phyloP scores from a whole-genome alignment of 768 basidiomycete genomes.

The Pleurotus tuber-regium region DNA sequence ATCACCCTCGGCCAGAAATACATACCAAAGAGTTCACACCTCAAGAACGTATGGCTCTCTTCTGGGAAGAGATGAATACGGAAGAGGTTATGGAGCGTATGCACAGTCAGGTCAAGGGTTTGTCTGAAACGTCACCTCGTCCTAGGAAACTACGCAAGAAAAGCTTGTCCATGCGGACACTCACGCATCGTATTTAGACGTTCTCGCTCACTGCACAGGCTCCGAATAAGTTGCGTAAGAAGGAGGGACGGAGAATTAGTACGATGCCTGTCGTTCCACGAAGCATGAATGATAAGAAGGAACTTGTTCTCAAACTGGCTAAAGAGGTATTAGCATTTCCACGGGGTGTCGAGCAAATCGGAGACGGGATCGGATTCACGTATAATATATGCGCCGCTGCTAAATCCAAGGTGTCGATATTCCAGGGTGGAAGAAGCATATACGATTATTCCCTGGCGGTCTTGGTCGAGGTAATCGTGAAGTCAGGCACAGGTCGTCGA shows the following conservation, averaged over 20 bases:
- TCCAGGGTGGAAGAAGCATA: slow-evolving; percentile 20
- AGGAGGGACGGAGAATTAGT: neutral
- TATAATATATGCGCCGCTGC: slow-evolving; percentile 31
- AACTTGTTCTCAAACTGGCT: neutral
- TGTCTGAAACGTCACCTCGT: slow-evolving; percentile 19
- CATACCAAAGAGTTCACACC: slow-evolving; percentile 14
- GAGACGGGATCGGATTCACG: slow-evolving; percentile 52
- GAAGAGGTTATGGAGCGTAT: slow-evolving; percentile 26
- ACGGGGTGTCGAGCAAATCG: slow-evolving; percentile 42
- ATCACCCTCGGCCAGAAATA: too few species aligned
- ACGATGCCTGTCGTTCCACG: neutral
- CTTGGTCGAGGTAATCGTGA: slow-evolving; percentile 13
- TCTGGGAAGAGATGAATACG: slow-evolving; percentile 48
- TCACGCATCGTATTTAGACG: slow-evolving; percentile 17
- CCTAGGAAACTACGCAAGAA: slow-evolving; percentile 37
- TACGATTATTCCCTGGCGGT: slow-evolving; percentile 16
- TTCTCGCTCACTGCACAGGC: slow-evolving; percentile 30
- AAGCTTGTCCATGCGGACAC: slow-evolving; percentile 27
- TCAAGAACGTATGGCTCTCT: slow-evolving; percentile 27
- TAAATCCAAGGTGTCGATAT: slow-evolving; percentile 27
- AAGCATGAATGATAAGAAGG: neutral
- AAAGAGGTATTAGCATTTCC: slow-evolving; percentile 36
- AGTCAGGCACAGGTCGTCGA: slow-evolving; percentile 8
- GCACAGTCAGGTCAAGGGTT: slow-evolving; percentile 4
- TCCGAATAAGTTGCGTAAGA: slow-evolving; percentile 40